Conservation (phyloP, 2,329 filamentous ascomycete species). For the Talaromyces amestolkiae region DNA sequence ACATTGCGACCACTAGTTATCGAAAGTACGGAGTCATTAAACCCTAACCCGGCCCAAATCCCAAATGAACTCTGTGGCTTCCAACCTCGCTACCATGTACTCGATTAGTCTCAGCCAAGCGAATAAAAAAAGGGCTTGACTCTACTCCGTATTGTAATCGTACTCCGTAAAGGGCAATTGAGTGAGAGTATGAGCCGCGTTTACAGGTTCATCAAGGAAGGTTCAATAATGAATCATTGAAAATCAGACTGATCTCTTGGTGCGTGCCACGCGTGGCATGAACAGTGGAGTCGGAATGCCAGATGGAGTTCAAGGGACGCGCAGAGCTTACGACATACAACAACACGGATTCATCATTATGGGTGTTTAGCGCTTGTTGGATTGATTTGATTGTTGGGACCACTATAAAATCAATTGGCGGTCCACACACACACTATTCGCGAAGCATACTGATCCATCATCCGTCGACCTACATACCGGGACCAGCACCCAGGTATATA, state of each 20-base stretch:
- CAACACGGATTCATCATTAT: not conserved
- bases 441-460: not conserved
- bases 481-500: not conserved
- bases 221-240: slow-evolving; percentile 3
- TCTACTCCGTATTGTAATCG: not conserved
- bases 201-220: not conserved
- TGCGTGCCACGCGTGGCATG: slow-evolving; percentile 8
- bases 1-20: not conserved
- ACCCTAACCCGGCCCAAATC: not conserved
- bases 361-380: not conserved
- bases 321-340: not conserved
- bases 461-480: not conserved
- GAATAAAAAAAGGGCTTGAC: not conserved
- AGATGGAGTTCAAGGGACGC: not conserved
- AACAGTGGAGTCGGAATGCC: slow-evolving; percentile 4
- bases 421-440: not conserved
- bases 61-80: not conserved
- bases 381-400: not conserved
- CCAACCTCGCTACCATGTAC: slow-evolving; percentile 5
- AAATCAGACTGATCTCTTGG: not conserved
- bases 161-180: not conserved
- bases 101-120: not conserved
- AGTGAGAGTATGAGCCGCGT: not conserved
- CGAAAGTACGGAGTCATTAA: not conserved
- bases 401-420: not conserved